Evolutionary conservation across 2,329 filamentous ascomycete species (phyloP), one percentile per base, ranked within the genome.

Genomic region (Davidsoniella australis): DNA sequence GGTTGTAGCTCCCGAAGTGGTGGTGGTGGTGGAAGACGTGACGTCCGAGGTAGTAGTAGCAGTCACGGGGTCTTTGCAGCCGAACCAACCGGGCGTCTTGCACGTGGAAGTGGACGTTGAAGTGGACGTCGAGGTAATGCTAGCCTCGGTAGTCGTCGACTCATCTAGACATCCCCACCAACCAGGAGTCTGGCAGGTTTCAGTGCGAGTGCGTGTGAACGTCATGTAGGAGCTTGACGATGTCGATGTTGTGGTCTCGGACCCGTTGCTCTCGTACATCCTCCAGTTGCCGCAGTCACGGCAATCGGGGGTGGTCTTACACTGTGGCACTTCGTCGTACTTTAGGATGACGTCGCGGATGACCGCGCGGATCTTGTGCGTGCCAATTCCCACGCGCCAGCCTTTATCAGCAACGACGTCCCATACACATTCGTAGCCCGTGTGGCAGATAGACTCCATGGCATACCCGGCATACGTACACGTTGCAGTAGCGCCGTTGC

Each of bases 391-490:
- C 4, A 94, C 84, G 33, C 91, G 78, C 85, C 91, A 96, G 8
- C 87, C 87, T 59, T 89, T 81, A 61, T 95, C 87, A 33, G 74
- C 78, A 24, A 96, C 89, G 0, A 91, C 91, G 58, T 98, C 89
- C 60, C 94, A 98, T 1, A 83, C 76, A 58, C 91, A 96, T 61
- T 91, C 82, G 48, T 76, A 74, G 6, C 91, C 91, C 0, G 85
- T 83, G 58, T 96, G 91, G 57, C 91, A 98, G n/a, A 80, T 73
- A 10, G 86, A 83, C 64, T 98, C 87, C 70, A 98, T 75, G 1
- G 91, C 88, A 61, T 96, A 98, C 0, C 91, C 91, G 1, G 80
- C 89, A 58, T 94, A 79, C 0, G 88, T 91, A 63, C 91, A 96
- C 9, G 82, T 79, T 2, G 89, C 88, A 2, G 85, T 87, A 2